Base-by-base conservation (phyloP, 202 grass and related monocot species). In the Digitaria exilis region DNA sequence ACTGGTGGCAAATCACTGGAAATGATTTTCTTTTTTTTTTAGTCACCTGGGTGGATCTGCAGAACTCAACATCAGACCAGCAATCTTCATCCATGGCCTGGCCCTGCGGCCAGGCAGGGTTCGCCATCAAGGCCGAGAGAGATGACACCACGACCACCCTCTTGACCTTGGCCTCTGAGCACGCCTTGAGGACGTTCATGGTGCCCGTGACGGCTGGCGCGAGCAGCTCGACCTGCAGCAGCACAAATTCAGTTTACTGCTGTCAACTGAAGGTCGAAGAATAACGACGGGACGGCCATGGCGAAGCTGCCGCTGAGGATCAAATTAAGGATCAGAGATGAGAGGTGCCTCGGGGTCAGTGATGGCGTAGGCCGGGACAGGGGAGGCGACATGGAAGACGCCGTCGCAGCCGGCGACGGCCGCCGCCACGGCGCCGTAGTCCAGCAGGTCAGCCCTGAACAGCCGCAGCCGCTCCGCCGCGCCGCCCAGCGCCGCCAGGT, bases 331-430 rank as follows among this genome's bases (percentile, higher is more conserved):
- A 70, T 44, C 5, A 21, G 18, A 2, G 42, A 29, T 29, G 4
- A 21, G 41, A 26, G 12, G 12, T 83, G 79, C 86, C 87, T 93
- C 94, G 0, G 94, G 94, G 78, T 97, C 78, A 37, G 70, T 48
- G 72, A 84, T 71, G 75, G 25, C 55, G 41, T 2, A 12, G 61
- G 75, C 34, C 62, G 37, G 87, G 54, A 97, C 86, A 14, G 94
- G 94, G 78, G 84, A 85, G 18, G 87, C 91, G n/a, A 91, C 89
- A 41, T 97, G 94, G 82, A 97, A 93, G 56, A 97, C 82, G 70
- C 71, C 94, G 69, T 91, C 91, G 64, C 94, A 97, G 77, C 91
- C 94, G 49, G 91, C 65, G 71, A 93, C 68, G 48, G 87, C 80
- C 58, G 88, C 87, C 85, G 80, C 88, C 25, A 89, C 65, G 76